Evolutionary conservation across 2,329 filamentous ascomycete species (phyloP).

Genomic region (Magnaporthiopsis incrustans): DNA sequence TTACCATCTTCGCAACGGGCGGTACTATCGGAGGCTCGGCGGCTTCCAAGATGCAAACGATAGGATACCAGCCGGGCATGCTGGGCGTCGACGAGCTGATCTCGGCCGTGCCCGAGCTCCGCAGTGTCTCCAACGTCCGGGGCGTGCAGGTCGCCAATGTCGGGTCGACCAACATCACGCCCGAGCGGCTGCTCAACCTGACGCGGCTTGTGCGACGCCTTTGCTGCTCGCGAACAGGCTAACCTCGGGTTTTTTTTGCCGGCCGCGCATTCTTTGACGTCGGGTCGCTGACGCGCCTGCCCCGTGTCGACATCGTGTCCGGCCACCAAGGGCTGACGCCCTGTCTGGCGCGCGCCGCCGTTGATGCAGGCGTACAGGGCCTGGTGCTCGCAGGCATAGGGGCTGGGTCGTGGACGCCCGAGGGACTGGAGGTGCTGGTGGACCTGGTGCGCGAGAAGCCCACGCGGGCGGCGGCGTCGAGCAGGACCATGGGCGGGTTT

Average conservation of each 20-base stretch:
- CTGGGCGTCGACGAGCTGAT: conserved; percentile 44
- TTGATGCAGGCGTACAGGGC: conserved; percentile 42
- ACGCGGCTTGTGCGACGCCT: conserved; percentile 49
- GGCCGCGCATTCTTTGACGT: conserved; percentile 37
- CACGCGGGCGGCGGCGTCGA: conserved; percentile 42
- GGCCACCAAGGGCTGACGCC: conserved; percentile 44
- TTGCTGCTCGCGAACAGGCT: conserved; percentile 48
- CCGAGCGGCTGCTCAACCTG: conserved; percentile 38
- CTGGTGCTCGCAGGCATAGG: conserved; percentile 49
- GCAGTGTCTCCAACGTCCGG: conserved; percentile 44
- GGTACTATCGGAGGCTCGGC: conserved; percentile 51
- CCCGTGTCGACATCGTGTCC: conserved; percentile 49
- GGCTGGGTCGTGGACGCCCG: conserved; percentile 39
- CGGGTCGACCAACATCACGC: conserved; percentile 38
- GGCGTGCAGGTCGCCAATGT: conserved; percentile 45
- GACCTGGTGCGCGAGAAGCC: conserved; percentile 34
- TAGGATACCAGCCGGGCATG: conserved; percentile 32
- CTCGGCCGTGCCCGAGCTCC: conserved; percentile 44
- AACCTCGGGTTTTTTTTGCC: conserved; percentile 49
- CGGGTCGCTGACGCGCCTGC: conserved; percentile 28
- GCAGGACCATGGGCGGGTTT: conserved; percentile 42
- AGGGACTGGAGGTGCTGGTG: conserved; percentile 31
- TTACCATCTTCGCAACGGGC: conserved; percentile 49
- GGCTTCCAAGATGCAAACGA: conserved; percentile 36
- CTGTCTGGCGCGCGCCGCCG: conserved; percentile 37